These are phyloP conservation scores for Lyophyllum atratum DNA, from an alignment of 768 basidiomycete species.

Conservation along the genomic window DNA sequence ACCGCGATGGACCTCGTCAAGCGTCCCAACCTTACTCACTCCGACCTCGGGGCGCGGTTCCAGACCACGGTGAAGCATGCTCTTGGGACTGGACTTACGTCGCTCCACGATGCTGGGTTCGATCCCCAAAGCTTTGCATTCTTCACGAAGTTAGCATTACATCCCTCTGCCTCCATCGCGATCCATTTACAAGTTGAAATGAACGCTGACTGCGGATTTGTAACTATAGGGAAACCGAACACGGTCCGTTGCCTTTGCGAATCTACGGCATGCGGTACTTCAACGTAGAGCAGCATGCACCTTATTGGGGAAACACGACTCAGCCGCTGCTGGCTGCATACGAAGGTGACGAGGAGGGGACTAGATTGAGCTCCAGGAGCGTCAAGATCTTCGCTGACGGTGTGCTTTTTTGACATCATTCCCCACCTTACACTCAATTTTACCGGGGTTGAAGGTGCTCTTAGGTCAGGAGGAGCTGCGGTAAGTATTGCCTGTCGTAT, in stretches of 20 bases:
- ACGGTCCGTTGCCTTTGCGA: slow-evolving; percentile 30
- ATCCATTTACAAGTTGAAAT: too few relatives aligned
- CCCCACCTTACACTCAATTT: slow-evolving; percentile 11
- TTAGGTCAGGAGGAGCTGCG: slow-evolving; percentile 74
- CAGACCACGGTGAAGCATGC: slow-evolving; percentile 52
- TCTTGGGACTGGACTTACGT: slow-evolving; percentile 58
- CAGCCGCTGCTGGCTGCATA: slow-evolving; percentile 36
- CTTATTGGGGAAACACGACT: slow-evolving; percentile 60
- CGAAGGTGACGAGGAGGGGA: slow-evolving; percentile 37
- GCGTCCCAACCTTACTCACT: slow-evolving; percentile 52
- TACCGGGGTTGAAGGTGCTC: slow-evolving; percentile 50
- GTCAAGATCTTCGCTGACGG: slow-evolving; percentile 62
- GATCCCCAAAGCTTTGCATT: slow-evolving; percentile 55
- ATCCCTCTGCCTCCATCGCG: not conserved
- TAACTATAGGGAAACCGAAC: not conserved
- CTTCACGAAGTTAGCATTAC: slow-evolving; percentile 45
- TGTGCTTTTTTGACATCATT: slow-evolving; percentile 16
- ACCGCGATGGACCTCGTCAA: slow-evolving; percentile 66
- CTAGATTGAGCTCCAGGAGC: slow-evolving; percentile 55
- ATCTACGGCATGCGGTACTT: slow-evolving; percentile 62
- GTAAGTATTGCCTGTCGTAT: slow-evolving; percentile 25
- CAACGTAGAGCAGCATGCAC: slow-evolving; percentile 40
- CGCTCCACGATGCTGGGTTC: slow-evolving; percentile 71
- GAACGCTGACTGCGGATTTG: too few relatives aligned
- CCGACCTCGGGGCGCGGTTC: slow-evolving; percentile 51